Percentiles rank a stretch among this genome's conserved stretches.
phyloP scores from a whole-genome alignment of 768 basidiomycete species.

The Phylloporus sp. region DNA sequence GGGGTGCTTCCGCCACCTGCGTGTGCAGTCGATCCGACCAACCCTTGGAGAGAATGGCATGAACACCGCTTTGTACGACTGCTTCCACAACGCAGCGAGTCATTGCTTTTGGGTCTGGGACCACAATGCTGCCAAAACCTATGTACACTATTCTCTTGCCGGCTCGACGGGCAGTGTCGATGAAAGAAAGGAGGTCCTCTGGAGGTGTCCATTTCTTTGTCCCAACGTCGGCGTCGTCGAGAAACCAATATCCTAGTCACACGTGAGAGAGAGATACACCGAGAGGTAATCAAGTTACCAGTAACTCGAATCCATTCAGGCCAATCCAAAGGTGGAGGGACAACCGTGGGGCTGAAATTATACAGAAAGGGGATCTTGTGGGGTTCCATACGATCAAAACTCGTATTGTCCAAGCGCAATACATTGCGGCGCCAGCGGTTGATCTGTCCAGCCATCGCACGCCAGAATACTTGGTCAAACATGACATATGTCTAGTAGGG shows the following conservation, averaged over 20 bases:
- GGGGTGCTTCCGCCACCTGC: constrained; percentile 56
- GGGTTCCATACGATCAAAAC: constrained; percentile 91
- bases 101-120: constrained; percentile 91
- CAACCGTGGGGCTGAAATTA: constrained; percentile 89
- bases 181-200: constrained; percentile 72
- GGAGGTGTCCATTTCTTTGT: constrained; percentile 89
- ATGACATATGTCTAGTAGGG: constrained; percentile 77
- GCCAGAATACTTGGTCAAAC: constrained; percentile 99
- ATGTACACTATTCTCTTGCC: constrained; percentile 95
- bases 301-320: constrained; percentile 97
- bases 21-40: constrained; percentile 90
- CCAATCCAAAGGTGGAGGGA: constrained; percentile 96
- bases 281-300: constrained; percentile 41
- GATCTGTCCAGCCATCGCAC: constrained; percentile 88
- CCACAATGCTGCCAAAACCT: constrained; percentile 96
- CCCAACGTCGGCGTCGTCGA: constrained; percentile 88
- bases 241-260: constrained; percentile 87
- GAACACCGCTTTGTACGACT: constrained; percentile 79
- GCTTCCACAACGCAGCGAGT: constrained; percentile 89
- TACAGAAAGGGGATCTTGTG: constrained; percentile 98
- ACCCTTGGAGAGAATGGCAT: constrained; percentile 93
- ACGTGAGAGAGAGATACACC: constrained; percentile 6
- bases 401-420: constrained; percentile 75
- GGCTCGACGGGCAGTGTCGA: constrained; percentile 66
- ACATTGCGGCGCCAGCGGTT: constrained; percentile 87